Evolutionary conservation across 306 rosid genomes (phyloP).

Genomic region (Gleditsia sinensis): DNA sequence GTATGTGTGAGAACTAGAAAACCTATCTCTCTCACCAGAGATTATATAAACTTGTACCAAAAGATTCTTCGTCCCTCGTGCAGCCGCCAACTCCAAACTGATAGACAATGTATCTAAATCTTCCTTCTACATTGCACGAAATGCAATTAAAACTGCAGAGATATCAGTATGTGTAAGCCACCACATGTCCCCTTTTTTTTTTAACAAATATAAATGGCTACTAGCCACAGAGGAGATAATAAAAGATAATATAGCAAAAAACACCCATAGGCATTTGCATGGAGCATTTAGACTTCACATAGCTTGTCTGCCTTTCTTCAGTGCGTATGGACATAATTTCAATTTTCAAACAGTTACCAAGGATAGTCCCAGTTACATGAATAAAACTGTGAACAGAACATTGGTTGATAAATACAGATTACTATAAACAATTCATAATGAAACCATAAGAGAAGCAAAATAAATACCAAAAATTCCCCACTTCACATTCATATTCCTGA

Average conservation of each 20-base stretch:
- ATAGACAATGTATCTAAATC: constrained; percentile 31
- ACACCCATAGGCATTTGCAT: constrained; percentile 19
- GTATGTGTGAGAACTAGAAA: constrained; percentile 28
- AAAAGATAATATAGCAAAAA: constrained; percentile 9
- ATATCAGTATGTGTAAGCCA: constrained; percentile 39
- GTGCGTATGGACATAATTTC: neutral
- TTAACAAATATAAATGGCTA: neutral
- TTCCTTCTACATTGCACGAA: constrained; percentile 57
- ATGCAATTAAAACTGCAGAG: constrained; percentile 71
- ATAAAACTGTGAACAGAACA: constrained; percentile 6
- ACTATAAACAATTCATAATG: neutral
- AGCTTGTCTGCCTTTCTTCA: neutral
- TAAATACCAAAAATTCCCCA: constrained; percentile 10
- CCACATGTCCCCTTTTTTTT: neutral
- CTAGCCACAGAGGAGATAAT: neutral
- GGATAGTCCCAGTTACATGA: neutral
- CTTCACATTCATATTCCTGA: neutral
- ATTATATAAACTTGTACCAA: constrained; percentile 27
- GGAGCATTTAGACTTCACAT: constrained; percentile 16
- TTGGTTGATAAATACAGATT: neutral
- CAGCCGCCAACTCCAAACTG: constrained; percentile 30
- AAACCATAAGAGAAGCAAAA: neutral
- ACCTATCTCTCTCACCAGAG: constrained; percentile 25
- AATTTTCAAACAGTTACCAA: constrained; percentile 16
- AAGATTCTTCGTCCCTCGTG: constrained; percentile 17